Conservation (phyloP, 2,329 filamentous ascomycete species). For the Gliomastix tumulicola region DNA sequence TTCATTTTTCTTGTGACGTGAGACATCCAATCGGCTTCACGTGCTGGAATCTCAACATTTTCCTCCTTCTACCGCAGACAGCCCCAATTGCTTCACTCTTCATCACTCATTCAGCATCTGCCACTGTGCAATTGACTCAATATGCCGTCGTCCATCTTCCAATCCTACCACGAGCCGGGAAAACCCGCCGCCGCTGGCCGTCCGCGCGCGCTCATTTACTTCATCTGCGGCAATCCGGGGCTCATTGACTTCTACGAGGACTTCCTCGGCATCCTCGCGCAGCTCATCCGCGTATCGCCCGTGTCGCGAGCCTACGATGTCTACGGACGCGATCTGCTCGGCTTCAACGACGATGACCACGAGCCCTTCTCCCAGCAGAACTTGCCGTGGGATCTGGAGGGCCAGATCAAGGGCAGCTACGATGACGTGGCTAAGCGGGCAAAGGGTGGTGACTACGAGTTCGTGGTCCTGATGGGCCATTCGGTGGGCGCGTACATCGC, state of each 20-base stretch:
- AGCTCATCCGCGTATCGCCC: slow-evolving; percentile 19
- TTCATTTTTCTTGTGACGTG: no score
- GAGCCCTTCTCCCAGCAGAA: slow-evolving; percentile 17
- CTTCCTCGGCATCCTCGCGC: slow-evolving; percentile 55
- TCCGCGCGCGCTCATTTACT: slow-evolving; percentile 52
- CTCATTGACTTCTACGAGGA: slow-evolving; percentile 65
- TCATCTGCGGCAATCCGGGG: slow-evolving; percentile 72
- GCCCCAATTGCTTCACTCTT: no score
- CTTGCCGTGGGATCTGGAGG: slow-evolving; percentile 43
- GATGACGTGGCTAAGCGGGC: slow-evolving; percentile 23
- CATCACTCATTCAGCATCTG: no score
- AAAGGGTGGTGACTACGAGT: slow-evolving; percentile 34
- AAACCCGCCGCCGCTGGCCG: no score
- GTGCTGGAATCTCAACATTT: no score
- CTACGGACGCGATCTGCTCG: slow-evolving; percentile 49
- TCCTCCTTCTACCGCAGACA: no score
- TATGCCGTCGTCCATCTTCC: no score
- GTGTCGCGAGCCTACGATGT: slow-evolving; percentile 39
- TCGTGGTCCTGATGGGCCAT: slow-evolving; percentile 64
- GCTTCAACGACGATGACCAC: slow-evolving; percentile 49
- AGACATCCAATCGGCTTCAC: no score
- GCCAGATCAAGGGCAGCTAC: slow-evolving; percentile 41
- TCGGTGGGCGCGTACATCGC: slow-evolving; percentile 68
- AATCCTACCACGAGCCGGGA: no score
- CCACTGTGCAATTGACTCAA: no score